Base-by-base conservation (phyloP, 345 rosid species). In the Arabis hirsuta region DNA sequence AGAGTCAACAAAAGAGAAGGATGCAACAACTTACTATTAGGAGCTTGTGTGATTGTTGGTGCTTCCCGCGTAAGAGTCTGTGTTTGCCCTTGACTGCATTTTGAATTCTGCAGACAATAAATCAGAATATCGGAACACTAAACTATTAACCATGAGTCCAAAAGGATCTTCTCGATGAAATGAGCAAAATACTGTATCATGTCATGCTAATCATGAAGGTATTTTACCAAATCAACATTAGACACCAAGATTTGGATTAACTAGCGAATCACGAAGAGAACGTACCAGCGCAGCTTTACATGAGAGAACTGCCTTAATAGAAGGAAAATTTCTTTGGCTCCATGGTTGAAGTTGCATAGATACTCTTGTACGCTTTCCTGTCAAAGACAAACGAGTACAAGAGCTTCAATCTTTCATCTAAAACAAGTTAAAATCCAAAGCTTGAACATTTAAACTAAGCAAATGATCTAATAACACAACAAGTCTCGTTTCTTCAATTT, bases 31-130 rank as follows among this genome's bases (percentile, higher is more conserved):
- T 60, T 90, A 89, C 98, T 82, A 5, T 70, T 82, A 65, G 94
- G 98, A 69, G 94, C 90, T 81, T 82, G 82, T 50, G 92, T 88
- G 62, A 90, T 86, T 43, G 96, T 88, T 42, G 85, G 94, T 27
- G 92, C 81, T 73, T 90, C 75, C 5, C 81, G 83, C 0, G 89
- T 81, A 58, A 93, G 43, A 3, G 98, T 93, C 73, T 93, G 96
- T 50, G 97, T 90, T 71, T 90, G 94, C 68, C 92, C 96, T 20
- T 82, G 81, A 19, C 86, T 84, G 72, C 90, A 87, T 76, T 81
- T 83, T 48, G 89, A 75, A 77, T 79, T 84, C 91, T 90, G 82
- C 84, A 74, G 20, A 58, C 56, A 64, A 60, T 14, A 32, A 12
- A 63, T 16, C 52, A 74, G 41, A 6, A 48, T 20, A 38, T 12